Base-by-base conservation (phyloP, 805 yeast species). In the Starmerella floricola region DNA sequence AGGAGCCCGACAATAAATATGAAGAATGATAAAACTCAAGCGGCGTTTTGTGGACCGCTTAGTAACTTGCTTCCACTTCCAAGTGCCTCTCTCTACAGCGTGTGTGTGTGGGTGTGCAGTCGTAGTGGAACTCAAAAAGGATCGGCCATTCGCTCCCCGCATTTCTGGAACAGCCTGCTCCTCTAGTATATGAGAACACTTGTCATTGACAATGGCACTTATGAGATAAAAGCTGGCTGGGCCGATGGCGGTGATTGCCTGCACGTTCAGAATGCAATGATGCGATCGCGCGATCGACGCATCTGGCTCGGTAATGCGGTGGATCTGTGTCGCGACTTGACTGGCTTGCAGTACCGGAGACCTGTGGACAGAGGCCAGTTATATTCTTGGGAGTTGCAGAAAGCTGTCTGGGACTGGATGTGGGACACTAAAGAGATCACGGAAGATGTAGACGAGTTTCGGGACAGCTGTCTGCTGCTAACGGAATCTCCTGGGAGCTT, bases 281-380 rank as follows among this genome's bases (percentile, higher is more conserved):
- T 80, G 8, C 71, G 80, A 45, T 79, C 95, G 3, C 75, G 75
- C 44, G 95, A 85, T 60, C 81, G 84, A 31, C 62, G 75, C 15
- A 58, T 79, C 1, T 76, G 80, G 52, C 65, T 87, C 10, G 94
- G 94, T 4, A 80, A 83, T 45, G 79, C 78, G 48, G 54, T 78
- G 10, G 61, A 70, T 15, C 65, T 68, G 13, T 74, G 88, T 36
- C 73, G 71, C 46, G 91, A 86, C 55, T 76, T 76, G 29, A 76
- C 93, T 0, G 83, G 86, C 1, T 68, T 87, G 5, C 69, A 71
- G 17, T 73, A 79, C 60, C 72, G 79, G 46, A 66, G 97, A 42
- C 96, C 99, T 0, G 75, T 76, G 44, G 95, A 86, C 49, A 77
- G 79, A 27, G 96, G 96, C 3, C 93, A 87, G 51, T 64, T 91